Base-by-base conservation (phyloP, 768 basidiomycete species). In the Mrakia frigida region DNA sequence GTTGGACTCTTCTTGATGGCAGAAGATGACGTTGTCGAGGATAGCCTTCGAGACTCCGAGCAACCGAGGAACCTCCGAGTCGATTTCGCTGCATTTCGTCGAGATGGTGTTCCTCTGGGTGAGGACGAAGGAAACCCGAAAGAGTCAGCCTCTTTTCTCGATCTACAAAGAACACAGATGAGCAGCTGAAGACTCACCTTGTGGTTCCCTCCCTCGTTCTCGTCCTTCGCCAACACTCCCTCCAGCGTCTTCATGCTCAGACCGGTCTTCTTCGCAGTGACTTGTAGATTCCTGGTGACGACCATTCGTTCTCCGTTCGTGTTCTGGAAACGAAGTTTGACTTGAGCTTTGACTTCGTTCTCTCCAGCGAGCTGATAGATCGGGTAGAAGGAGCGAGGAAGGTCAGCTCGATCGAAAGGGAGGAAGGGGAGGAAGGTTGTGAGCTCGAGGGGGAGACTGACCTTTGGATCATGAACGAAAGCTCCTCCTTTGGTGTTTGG, bases 291-390 rank as follows among this genome's bases (percentile, higher is more conserved):
- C 70, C 97, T 88, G 65, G 91, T 90, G 72, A 90, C 94, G 53
- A 94, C 86, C 94, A 98, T 98, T 25, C 91, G 87, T 35, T 88
- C 88, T n/a, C 91, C 89, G 80, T 94, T 94, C 21, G 92, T 92
- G 74, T 95, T 92, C 81, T 88, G 86, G 84, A 99, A 99, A 31
- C 96, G 88, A 52, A 99, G 86, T 83, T 94, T 94, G 79, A 99
- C 97, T 84, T 98, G 95, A 2, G 97, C 97, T 84, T 96, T 98
- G 80, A 99, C 96, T 82, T 98, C 96, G 82, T 95, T 96, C 86
- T 98, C 94, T 81, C 96, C 95, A 10, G 97, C 97, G 89, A 99
- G 96, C 87, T 85, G 74, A 18, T 50, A 61, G 13, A 61, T 11
- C 52, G 50, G n/a, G 6, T 16, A 2, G 16, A 68, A 5, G 65